Evolutionary conservation across 2,329 filamentous ascomycete genomes (phyloP).

Genomic region (Neurospora sp.): DNA sequence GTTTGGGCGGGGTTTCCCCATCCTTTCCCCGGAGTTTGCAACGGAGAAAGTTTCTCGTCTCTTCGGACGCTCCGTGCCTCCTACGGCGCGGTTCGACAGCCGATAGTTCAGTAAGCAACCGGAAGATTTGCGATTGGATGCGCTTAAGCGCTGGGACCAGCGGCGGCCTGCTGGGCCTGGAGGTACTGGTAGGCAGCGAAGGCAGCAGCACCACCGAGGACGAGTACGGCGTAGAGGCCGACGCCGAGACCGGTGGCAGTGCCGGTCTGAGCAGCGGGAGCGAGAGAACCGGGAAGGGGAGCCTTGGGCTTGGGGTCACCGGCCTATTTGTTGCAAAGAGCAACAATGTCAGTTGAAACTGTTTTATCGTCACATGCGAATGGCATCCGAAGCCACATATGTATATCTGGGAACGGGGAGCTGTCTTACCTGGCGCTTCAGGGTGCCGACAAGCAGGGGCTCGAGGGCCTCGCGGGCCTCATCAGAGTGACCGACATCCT

Average conservation of each 20-base stretch:
- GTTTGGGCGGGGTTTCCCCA: not conserved
- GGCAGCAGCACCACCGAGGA: slow-evolving; percentile 65
- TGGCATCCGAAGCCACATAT: not conserved
- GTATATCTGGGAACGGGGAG: not conserved
- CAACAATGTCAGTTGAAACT: slow-evolving; percentile 6
- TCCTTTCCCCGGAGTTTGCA: not conserved
- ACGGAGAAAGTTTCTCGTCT: not conserved
- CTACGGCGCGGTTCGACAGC: not conserved
- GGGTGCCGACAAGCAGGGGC: slow-evolving; percentile 58
- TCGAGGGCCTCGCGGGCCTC: slow-evolving; percentile 92
- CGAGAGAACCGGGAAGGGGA: slow-evolving; percentile 36
- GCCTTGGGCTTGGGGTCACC: slow-evolving; percentile 69
- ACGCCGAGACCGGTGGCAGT: slow-evolving; percentile 55
- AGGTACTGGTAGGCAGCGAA: slow-evolving; percentile 83
- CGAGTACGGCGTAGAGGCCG: slow-evolving; percentile 69
- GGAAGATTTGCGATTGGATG: not conserved
- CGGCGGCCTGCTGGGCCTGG: slow-evolving; percentile 37
- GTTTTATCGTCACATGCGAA: not conserved
- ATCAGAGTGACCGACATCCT: slow-evolving; percentile 98
- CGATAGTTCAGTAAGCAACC: not conserved
- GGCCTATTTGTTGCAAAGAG: slow-evolving; percentile 35
- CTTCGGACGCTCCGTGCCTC: not conserved
- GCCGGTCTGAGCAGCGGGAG: slow-evolving; percentile 37
- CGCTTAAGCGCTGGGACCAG: slow-evolving; percentile 13
- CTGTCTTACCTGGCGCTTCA: slow-evolving; percentile 68